Conservation (phyloP, 352 stramenopile species). For the Halophytophthora batemanensis region DNA sequence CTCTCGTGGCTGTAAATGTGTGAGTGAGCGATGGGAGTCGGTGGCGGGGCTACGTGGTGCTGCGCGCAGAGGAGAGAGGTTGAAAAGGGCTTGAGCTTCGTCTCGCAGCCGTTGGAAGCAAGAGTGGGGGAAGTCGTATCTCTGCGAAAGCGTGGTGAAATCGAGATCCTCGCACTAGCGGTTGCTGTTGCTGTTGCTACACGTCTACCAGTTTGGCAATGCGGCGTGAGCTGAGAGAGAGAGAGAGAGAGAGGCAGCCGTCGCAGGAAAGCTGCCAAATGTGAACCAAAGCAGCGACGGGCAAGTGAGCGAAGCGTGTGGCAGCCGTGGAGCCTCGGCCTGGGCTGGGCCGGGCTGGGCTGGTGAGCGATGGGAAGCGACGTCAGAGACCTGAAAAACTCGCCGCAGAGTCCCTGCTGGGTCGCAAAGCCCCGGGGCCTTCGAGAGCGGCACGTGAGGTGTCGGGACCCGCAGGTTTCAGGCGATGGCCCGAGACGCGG, state of each 20-base stretch:
- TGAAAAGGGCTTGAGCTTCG: neutral
- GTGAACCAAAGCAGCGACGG: too few relatives aligned
- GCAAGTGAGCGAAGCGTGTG: constrained; percentile 25
- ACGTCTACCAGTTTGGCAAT: constrained; percentile 7
- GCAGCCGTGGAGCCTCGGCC: constrained; percentile 30
- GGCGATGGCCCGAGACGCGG: constrained; percentile 7
- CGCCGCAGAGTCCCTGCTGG: neutral
- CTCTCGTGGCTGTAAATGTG: neutral
- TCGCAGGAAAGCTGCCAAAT: constrained; percentile 36
- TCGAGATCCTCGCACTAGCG: too few relatives aligned
- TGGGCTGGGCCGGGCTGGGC: constrained; percentile 3
- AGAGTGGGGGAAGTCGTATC: neutral
- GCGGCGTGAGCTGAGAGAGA: constrained; percentile 5
- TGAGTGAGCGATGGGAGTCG: too few relatives aligned
- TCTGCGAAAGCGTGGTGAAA: too few relatives aligned
- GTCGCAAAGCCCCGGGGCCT: too few relatives aligned
- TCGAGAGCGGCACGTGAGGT: too few relatives aligned
- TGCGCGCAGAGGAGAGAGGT: neutral
- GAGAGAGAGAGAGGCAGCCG: neutral
- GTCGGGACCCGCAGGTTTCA: constrained; percentile 16
- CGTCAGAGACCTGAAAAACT: constrained; percentile 18
- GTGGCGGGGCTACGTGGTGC: too few relatives aligned
- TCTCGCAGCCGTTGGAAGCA: neutral
- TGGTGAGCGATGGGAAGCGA: constrained; percentile 27
- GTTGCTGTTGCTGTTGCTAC: neutral